Evolutionary conservation across 176 grass and related monocot species (phyloP).

Genomic region (Ensete ventricosum): DNA sequence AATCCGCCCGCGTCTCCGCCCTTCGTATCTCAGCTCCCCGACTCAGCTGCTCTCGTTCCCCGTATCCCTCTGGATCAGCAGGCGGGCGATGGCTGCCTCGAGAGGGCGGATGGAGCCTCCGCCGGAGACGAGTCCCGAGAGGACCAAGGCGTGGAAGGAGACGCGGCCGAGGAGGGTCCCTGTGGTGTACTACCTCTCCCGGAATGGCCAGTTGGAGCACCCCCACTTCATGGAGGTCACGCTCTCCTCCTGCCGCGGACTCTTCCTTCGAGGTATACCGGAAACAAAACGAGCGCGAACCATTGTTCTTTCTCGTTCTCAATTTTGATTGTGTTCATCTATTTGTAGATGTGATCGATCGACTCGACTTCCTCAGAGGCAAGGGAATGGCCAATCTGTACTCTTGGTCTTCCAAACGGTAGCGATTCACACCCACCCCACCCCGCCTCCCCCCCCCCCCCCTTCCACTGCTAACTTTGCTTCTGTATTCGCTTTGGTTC

Average conservation of each 20-base stretch:
- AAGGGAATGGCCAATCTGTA: conserved; percentile 13
- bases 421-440: neutral
- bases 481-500: neutral
- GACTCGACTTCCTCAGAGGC: conserved; percentile 13
- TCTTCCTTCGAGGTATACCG: neutral
- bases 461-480: neutral
- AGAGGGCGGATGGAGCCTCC: neutral
- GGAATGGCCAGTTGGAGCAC: conserved; percentile 15
- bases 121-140: conserved; percentile 11
- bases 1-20: neutral
- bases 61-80: neutral
- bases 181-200: conserved; percentile 21
- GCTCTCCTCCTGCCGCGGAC: conserved; percentile 8
- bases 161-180: conserved; percentile 16
- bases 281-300: too few relatives aligned
- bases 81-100: neutral
- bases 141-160: conserved; percentile 14
- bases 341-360: conserved; percentile 10
- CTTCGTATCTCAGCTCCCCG: neutral
- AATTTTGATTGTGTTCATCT: too few relatives aligned
- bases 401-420: conserved; percentile 19
- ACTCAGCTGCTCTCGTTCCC: neutral
- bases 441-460: neutral
- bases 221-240: conserved; percentile 23
- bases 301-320: neutral